Evolutionary conservation across 1,284 basidiomycete genomes (phyloP), one percentile per base, ranked within the genome.

Genomic region (Tilletia horrida): DNA sequence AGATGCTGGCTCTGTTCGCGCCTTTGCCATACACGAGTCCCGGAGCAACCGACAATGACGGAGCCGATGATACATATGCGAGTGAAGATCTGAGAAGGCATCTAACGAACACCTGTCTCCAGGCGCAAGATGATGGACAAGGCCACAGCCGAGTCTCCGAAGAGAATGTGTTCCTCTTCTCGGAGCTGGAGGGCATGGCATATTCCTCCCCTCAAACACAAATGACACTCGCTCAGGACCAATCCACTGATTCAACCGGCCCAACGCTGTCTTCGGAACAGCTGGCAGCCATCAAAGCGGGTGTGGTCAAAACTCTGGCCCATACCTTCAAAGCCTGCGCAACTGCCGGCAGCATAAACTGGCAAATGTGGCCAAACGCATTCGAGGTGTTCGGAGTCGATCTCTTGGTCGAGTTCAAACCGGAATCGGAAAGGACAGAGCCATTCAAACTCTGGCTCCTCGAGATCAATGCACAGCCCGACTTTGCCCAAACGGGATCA

Each of bases 351-450:
- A 90, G 90, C 11, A 84, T 92, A n/a, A 89, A 93, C 80, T 94
- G 93, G 80, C 92, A 94, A 85, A 91, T 88, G 77, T 69, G 84
- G 66, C 90, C 92, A 0, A 97, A 97, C 78, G 91, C 91, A 0
- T 98, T 97, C 78, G 96, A 98, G 82, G 87, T 98, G 13, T 97
- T 90, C 78, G 95, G 95, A 0, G 87, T 92, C 11, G 95, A 98
- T 29, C 89, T 98, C 71, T 83, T 98, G 16, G 87, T 97, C 35
- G 87, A 88, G 6, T 23, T 47, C 14, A 7, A 35, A 14, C 64
- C 63, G 1, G 62, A 73, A 14, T 11, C 35, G 11, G 6, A 40
- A 40, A 40, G 35, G 35, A 40, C 35, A 4, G 35, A 40, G 6
- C 11, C 11, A 11, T 63, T 91, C 67, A 86, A 87, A 71, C 88